phyloP scores from a whole-genome alignment of 2,329 filamentous ascomycete genomes.

The Elsinoe perseae region DNA sequence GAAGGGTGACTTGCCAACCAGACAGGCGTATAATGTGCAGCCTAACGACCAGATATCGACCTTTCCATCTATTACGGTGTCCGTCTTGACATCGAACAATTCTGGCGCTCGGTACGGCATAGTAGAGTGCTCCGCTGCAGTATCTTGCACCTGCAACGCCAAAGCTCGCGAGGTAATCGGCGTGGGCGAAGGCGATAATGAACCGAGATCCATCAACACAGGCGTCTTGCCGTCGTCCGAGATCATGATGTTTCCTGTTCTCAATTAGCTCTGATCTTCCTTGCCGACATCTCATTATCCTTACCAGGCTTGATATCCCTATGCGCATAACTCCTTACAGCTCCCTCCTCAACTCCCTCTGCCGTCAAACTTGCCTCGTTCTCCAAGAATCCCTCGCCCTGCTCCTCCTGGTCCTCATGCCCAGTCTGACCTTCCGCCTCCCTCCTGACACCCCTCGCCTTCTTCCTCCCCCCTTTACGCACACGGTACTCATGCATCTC shows the following conservation, averaged over 20 bases:
- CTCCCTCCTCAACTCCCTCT: conserved; percentile 60
- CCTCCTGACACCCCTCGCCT: conserved; percentile 48
- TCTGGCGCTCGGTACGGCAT: conserved; percentile 98
- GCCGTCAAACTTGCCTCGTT: conserved; percentile 62
- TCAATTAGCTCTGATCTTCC: background rate
- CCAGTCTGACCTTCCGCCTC: conserved; percentile 45
- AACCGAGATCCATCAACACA: conserved; percentile 96
- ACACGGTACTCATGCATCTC: conserved; percentile 86
- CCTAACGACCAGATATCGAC: conserved; percentile 97
- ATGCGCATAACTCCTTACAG: conserved; percentile 77
- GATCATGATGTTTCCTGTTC: conserved; percentile 88
- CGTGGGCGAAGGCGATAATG: conserved; percentile 76
- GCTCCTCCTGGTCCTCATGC: conserved; percentile 38
- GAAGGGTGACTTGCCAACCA: conserved; percentile 94
- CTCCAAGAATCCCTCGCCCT: conserved; percentile 58
- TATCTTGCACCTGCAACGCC: conserved; percentile 87
- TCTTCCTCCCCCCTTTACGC: conserved; percentile 42
- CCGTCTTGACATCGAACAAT: conserved; percentile 95
- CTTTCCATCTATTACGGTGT: conserved; percentile 84
- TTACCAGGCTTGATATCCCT: conserved; percentile 93
- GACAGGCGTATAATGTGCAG: conserved; percentile 93
- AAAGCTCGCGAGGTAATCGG: conserved; percentile 83
- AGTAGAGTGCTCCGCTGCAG: conserved; percentile 89
- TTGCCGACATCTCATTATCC: conserved; percentile 23
- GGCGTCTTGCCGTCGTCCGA: conserved; percentile 79